Percentiles rank a stretch among this genome's conserved stretches.
Conservation (phyloP, 2,329 filamentous ascomycete species). For the Colletotrichum nymphaeae region DNA sequence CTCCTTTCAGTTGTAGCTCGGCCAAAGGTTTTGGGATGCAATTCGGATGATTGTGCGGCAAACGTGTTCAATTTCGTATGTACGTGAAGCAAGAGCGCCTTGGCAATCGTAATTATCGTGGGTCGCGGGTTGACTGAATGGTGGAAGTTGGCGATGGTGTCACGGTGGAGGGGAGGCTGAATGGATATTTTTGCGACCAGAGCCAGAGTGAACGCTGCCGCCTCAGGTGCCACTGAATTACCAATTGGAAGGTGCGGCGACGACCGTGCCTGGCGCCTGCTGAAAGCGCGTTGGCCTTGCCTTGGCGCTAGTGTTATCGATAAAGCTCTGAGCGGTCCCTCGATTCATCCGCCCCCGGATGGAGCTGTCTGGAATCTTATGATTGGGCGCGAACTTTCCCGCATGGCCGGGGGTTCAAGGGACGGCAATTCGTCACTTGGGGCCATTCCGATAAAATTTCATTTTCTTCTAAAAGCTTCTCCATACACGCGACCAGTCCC, state of each 20-base stretch:
- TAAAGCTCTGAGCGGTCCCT: conserved; percentile 28
- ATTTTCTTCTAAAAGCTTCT: conserved; percentile 25
- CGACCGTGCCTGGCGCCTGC: conserved; percentile 16
- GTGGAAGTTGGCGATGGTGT: neutral
- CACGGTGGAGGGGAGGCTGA: conserved; percentile 28
- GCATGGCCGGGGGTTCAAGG: conserved; percentile 12
- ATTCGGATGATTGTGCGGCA: neutral
- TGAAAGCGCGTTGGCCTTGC: neutral
- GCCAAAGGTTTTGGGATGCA: neutral
- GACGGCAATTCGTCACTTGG: conserved; percentile 35
- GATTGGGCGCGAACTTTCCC: conserved; percentile 31
- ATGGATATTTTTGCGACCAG: conserved; percentile 35
- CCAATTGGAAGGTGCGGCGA: conserved; percentile 27
- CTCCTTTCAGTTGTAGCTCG: neutral
- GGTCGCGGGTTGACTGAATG: neutral
- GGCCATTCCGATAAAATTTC: conserved; percentile 37
- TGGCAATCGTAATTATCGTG: neutral
- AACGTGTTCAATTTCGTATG: neutral
- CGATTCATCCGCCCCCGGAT: conserved; percentile 32
- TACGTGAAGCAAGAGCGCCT: neutral
- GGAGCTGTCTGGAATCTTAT: conserved; percentile 16
- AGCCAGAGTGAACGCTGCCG: conserved; percentile 11
- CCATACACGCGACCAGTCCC: conserved; percentile 30
- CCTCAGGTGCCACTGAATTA: conserved; percentile 13
- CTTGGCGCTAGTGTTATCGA: conserved; percentile 30